Evolutionary conservation across 2,329 filamentous ascomycete genomes (phyloP).

Genomic region (Ilyonectria mors-panacis): DNA sequence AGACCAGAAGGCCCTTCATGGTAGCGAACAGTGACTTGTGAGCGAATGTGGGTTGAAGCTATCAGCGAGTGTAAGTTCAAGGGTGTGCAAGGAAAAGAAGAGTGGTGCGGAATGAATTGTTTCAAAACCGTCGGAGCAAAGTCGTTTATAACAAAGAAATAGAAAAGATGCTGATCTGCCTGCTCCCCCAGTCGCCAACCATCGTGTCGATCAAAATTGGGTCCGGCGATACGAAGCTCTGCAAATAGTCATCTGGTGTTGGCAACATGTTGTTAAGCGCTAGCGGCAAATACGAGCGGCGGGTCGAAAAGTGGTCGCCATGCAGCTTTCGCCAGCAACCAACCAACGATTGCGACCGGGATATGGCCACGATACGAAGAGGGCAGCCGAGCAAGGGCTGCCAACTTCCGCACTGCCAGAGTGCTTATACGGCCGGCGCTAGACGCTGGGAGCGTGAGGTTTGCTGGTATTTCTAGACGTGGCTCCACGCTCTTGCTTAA

Average conservation of each 20-base stretch:
- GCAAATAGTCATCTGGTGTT: constrained; percentile 20
- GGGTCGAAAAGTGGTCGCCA: constrained; percentile 9
- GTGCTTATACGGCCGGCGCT: constrained; percentile 12
- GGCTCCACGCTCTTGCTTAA: constrained; percentile 4
- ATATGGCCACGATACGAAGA: constrained; percentile 7
- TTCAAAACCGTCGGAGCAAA: not conserved
- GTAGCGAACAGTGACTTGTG: not conserved
- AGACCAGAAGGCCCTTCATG: constrained; percentile 29
- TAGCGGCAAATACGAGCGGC: constrained; percentile 10
- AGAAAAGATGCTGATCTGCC: not conserved
- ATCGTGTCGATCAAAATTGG: not conserved
- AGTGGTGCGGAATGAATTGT: constrained; percentile 2
- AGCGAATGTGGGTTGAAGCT: constrained; percentile 7
- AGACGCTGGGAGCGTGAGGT: not conserved
- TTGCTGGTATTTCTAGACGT: not conserved
- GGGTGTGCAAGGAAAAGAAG: not conserved
- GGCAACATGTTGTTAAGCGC: constrained; percentile 20
- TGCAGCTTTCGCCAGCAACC: not conserved
- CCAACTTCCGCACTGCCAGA: not conserved
- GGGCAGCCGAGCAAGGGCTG: not conserved
- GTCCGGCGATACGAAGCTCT: constrained; percentile 4
- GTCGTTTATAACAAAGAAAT: not conserved
- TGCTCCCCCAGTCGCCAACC: not conserved
- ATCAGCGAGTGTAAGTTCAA: constrained; percentile 2
- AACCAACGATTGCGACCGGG: not conserved